Conservation (phyloP, 129 eudicot species). For the Tanacetum coccineum region DNA sequence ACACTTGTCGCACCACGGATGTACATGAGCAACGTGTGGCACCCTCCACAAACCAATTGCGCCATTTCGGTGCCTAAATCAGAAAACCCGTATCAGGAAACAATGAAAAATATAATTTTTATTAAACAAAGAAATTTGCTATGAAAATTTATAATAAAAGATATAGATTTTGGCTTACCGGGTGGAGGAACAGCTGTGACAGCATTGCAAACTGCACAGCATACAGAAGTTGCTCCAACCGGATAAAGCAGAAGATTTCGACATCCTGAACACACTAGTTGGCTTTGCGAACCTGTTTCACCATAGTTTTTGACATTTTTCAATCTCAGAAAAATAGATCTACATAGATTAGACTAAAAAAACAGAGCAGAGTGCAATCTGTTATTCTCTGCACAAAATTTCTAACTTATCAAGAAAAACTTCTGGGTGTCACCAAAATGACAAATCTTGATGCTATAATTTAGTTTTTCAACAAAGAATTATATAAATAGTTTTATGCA, state of each 20-base stretch:
- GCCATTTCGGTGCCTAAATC: slow-evolving; percentile 76
- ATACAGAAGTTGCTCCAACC: slow-evolving; percentile 71
- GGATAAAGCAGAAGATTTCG: slow-evolving; percentile 67
- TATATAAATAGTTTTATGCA: background rate
- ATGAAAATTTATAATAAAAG: background rate
- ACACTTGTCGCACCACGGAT: slow-evolving; percentile 80
- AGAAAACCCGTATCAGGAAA: slow-evolving; percentile 3
- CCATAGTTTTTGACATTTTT: slow-evolving; percentile 3
- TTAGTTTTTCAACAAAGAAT: background rate
- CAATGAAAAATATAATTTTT: background rate
- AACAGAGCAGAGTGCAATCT: slow-evolving; percentile 16
- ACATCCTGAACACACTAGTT: slow-evolving; percentile 76
- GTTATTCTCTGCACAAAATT: slow-evolving; percentile 17
- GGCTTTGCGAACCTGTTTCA: slow-evolving; percentile 64
- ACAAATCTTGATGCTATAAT: slow-evolving; percentile 14
- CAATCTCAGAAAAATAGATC: slow-evolving; percentile 1
- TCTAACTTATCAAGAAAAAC: slow-evolving; percentile 2
- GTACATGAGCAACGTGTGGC: slow-evolving; percentile 79
- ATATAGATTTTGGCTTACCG: slow-evolving; percentile 34
- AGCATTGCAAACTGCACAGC: slow-evolving; percentile 82
- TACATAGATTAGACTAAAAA: background rate
- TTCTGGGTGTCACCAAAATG: background rate
- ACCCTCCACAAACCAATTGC: slow-evolving; percentile 83
- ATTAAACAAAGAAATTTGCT: background rate
- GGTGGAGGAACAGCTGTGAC: slow-evolving; percentile 84